These are phyloP conservation scores for Aspergillus floridensis DNA, from an alignment of 2,329 filamentous ascomycete genomes.

Conservation along the genomic window DNA sequence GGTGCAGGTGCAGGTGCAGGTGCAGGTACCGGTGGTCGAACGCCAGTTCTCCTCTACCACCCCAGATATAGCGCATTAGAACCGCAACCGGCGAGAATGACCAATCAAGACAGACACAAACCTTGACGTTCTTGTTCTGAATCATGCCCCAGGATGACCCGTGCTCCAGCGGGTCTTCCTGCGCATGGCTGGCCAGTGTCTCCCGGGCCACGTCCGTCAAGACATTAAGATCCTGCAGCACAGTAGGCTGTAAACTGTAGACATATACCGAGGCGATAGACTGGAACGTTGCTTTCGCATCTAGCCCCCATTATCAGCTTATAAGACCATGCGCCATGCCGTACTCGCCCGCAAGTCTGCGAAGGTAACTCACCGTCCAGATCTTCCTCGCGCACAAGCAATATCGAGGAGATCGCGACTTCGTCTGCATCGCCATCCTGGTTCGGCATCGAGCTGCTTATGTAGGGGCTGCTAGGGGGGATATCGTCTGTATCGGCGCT, in stretches of 20 bases:
- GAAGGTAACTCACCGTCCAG: constrained; percentile 57
- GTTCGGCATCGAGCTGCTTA: constrained; percentile 64
- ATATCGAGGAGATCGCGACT: constrained; percentile 58
- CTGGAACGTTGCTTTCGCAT: constrained; percentile 65
- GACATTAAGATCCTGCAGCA: constrained; percentile 68
- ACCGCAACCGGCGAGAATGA: background rate
- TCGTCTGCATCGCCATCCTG: constrained; percentile 50
- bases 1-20: constrained; percentile 27
- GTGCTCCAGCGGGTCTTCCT: constrained; percentile 59
- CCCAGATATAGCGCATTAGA: background rate
- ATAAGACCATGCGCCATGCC: background rate
- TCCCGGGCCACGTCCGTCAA: constrained; percentile 69
- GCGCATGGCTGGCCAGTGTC: constrained; percentile 54
- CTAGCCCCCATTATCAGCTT: constrained; percentile 42
- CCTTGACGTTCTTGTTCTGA: constrained; percentile 66
- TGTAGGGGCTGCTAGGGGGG: constrained; percentile 65
- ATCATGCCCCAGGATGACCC: constrained; percentile 71
- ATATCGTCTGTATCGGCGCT: constrained; percentile 56
- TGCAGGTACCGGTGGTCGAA: constrained; percentile 37
- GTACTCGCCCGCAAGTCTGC: background rate
- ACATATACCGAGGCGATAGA: constrained; percentile 77
- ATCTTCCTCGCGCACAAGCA: constrained; percentile 69
- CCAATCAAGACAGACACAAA: constrained; percentile 19
- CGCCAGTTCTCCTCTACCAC: constrained; percentile 48
- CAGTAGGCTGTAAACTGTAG: constrained; percentile 75